Evolutionary conservation across 1,139 yeast species (phyloP).

Genomic region (Zhuliangozyma parablackwelliae): DNA sequence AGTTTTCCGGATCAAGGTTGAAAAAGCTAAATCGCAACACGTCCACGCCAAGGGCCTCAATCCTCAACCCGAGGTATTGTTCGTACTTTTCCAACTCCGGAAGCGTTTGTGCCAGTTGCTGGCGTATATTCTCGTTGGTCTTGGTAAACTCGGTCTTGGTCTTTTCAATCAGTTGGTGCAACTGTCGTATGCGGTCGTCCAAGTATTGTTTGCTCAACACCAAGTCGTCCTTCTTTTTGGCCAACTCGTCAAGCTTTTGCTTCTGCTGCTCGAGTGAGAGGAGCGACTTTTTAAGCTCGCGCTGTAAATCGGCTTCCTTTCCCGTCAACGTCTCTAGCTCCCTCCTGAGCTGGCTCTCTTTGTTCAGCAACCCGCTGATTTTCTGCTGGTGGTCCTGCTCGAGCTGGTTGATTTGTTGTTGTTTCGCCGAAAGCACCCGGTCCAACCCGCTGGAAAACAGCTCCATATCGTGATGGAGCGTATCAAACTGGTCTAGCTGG

Average conservation of each 20-base stretch:
- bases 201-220: slow-evolving; percentile 19
- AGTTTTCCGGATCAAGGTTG: slow-evolving; percentile 39
- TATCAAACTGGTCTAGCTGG: slow-evolving; percentile 5
- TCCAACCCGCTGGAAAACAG: slow-evolving; percentile 6
- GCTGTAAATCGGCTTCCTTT: background rate
- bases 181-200: slow-evolving; percentile 21
- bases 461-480: slow-evolving; percentile 4
- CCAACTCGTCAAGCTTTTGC: slow-evolving; percentile 25
- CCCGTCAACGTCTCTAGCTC: background rate
- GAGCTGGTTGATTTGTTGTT: slow-evolving; percentile 2
- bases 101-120: slow-evolving; percentile 20
- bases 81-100: slow-evolving; percentile 42
- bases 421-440: slow-evolving; percentile 5
- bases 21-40: slow-evolving; percentile 35
- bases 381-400: slow-evolving; percentile 3
- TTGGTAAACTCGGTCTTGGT: slow-evolving; percentile 4
- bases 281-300: slow-evolving; percentile 1
- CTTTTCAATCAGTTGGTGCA: slow-evolving; percentile 16
- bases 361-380: slow-evolving; percentile 1
- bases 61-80: slow-evolving; percentile 40
- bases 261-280: slow-evolving; percentile 18
- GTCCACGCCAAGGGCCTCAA: slow-evolving; percentile 37
- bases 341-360: background rate
- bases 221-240: slow-evolving; percentile 19
- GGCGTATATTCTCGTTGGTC: slow-evolving; percentile 1